Conservation (phyloP, 495 filamentous ascomycete genomes). For the Friedmanniomyces endolithicus region DNA sequence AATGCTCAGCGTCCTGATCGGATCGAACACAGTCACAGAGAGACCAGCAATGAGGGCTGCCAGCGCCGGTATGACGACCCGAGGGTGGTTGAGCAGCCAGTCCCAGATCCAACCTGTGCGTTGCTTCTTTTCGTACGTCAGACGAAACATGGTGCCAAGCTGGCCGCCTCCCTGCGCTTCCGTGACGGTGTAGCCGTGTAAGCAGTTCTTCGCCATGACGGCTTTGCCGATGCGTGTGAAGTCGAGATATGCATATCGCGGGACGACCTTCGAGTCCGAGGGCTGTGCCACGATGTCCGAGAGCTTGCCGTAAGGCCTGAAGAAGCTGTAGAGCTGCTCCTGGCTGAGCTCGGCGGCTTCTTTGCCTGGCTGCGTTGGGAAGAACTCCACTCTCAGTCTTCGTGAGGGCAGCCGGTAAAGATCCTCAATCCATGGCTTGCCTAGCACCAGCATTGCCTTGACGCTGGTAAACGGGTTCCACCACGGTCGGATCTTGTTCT, state of each 20-base stretch:
- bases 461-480: conserved; percentile 73
- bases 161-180: conserved; percentile 54
- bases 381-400: conserved; percentile 70
- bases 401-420: conserved; percentile 68
- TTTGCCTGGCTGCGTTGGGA: conserved; percentile 51
- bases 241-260: conserved; percentile 66
- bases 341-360: conserved; percentile 66
- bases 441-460: conserved; percentile 55
- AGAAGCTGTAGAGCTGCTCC: conserved; percentile 76
- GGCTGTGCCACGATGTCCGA: conserved; percentile 66
- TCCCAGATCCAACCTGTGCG: conserved; percentile 69
- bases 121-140: conserved; percentile 68
- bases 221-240: conserved; percentile 57
- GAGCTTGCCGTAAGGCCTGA: conserved; percentile 81
- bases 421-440: conserved; percentile 92
- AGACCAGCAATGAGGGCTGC: conserved; percentile 71
- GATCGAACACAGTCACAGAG: conserved; percentile 86
- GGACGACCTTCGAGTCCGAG: conserved; percentile 68
- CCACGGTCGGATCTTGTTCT: conserved; percentile 72
- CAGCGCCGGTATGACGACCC: conserved; percentile 71
- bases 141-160: conserved; percentile 56
- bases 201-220: conserved; percentile 81
- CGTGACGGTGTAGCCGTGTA: conserved; percentile 68
- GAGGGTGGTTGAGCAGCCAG: conserved; percentile 80
- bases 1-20: conserved; percentile 76